phyloP scores from a whole-genome alignment of 768 basidiomycete species.

The Boletus patriciae region DNA sequence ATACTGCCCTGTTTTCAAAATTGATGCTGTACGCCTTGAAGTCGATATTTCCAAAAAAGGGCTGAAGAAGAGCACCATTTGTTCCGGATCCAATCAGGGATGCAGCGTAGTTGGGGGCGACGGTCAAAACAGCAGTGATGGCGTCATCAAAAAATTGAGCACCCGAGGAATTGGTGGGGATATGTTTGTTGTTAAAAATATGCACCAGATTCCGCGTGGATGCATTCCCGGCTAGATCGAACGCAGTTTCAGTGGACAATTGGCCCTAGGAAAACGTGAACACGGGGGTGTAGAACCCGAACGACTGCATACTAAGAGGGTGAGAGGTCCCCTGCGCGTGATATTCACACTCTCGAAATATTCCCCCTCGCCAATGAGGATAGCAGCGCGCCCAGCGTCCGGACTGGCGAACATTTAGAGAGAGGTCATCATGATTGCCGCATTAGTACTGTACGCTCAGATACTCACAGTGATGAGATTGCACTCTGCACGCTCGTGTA shows the following conservation, averaged over 20 bases:
- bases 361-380: too few species aligned
- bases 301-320: not conserved
- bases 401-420: not conserved
- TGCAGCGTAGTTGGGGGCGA: too few species aligned
- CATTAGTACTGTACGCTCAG: conserved; percentile 29
- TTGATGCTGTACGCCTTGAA: not conserved
- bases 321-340: conserved; percentile 4
- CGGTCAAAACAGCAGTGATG: conserved; percentile 41
- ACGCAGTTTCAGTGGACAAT: too few species aligned
- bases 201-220: too few species aligned
- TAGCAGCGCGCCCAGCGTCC: not conserved
- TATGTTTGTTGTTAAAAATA: too few species aligned
- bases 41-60: not conserved
- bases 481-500: conserved; percentile 28
- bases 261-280: not conserved
- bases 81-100: not conserved
- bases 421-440: conserved; percentile 30
- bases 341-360: conserved; percentile 5
- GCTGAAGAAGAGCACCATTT: not conserved
- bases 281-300: not conserved
- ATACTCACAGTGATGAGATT: conserved; percentile 41
- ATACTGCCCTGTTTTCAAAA: too few species aligned
- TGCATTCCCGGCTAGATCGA: too few species aligned
- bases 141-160: conserved; percentile 53
- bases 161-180: conserved; percentile 18